Conservation (phyloP, 345 rosid genomes). For the Melaleuca alternifolia region DNA sequence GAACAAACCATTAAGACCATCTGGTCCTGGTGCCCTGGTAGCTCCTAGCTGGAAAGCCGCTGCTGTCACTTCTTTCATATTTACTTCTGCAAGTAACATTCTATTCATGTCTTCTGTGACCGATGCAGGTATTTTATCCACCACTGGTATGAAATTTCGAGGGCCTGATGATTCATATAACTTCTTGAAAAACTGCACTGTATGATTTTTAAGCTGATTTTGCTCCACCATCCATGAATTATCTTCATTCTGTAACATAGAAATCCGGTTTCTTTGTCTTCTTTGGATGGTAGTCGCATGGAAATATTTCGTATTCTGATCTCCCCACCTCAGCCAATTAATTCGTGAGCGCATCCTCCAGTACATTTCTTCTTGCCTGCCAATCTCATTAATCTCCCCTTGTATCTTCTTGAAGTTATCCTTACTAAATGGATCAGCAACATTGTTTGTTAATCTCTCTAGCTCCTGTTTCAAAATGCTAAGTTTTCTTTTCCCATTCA, state of each 20-base stretch:
- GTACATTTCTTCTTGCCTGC: background rate
- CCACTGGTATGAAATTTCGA: background rate
- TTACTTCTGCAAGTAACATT: rapidly evolving
- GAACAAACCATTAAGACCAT: background rate
- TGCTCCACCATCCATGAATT: background rate
- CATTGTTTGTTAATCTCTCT: background rate
- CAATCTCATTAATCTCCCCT: background rate
- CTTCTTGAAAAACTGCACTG: background rate
- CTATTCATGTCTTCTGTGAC: background rate
- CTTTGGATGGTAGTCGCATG: background rate
- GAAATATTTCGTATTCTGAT: background rate
- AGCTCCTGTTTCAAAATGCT: rapidly evolving
- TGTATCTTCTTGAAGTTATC: background rate
- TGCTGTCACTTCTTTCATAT: background rate
- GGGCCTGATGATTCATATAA: background rate
- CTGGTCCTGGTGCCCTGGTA: background rate
- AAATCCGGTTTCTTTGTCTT: background rate
- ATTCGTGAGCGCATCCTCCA: background rate
- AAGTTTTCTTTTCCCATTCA: background rate
- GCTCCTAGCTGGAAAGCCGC: background rate
- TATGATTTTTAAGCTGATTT: background rate
- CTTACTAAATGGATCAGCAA: background rate
- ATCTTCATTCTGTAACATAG: background rate
- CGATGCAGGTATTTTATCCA: background rate
- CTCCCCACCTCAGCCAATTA: background rate